Conservation (phyloP, 768 basidiomycete genomes). For the Boletales sp. region DNA sequence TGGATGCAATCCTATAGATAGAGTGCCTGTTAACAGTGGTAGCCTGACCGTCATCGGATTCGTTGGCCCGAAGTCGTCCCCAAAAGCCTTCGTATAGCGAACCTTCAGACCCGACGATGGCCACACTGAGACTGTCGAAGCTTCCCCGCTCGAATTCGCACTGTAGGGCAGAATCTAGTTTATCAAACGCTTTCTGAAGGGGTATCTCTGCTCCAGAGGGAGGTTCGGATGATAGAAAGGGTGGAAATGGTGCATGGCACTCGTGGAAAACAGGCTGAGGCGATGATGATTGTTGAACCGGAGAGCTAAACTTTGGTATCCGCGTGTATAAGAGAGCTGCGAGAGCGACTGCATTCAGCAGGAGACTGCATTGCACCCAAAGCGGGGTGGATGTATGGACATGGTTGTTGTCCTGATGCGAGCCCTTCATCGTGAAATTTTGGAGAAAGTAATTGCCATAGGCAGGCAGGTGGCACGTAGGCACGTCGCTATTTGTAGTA, state of each 20-base stretch:
- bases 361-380: constrained; percentile 17
- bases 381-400: background rate
- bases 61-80: constrained; percentile 44
- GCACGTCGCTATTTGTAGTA: no score
- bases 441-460: no score
- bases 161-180: constrained; percentile 7
- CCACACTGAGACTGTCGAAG: constrained; percentile 50
- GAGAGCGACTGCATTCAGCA: constrained; percentile 10
- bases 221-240: constrained; percentile 9
- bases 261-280: constrained; percentile 1
- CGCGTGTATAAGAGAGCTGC: constrained; percentile 8
- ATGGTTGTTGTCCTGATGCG: no score
- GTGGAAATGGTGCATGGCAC: constrained; percentile 16
- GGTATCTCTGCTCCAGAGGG: constrained; percentile 12
- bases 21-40: constrained; percentile 38
- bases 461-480: no score
- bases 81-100: constrained; percentile 43
- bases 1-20: constrained; percentile 50
- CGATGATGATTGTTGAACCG: background rate
- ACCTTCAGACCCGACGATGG: constrained; percentile 44
- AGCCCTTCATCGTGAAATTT: no score
- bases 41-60: constrained; percentile 23
- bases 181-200: constrained; percentile 5
- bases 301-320: background rate
- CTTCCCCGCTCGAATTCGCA: constrained; percentile 27